These are phyloP conservation scores for Dendrobium nobile DNA, from an alignment of 106 monocot genomes.

Conservation along the genomic window DNA sequence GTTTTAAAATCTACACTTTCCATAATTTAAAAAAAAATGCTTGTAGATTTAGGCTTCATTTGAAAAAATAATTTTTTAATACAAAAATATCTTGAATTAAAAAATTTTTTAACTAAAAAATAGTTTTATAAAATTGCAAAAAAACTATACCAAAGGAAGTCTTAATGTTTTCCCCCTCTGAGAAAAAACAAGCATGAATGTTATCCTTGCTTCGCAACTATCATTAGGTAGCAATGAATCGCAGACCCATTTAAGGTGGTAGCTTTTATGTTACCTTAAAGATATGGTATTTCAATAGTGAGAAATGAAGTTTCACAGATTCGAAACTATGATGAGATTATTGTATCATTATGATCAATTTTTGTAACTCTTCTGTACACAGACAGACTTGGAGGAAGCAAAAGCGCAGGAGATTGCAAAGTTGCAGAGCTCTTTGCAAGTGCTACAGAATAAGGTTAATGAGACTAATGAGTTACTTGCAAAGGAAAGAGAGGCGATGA, in stretches of 20 bases:
- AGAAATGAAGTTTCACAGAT: neutral
- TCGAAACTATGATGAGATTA: neutral
- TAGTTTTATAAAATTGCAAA: too few species aligned
- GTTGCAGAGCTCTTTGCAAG: slow-evolving; percentile 57
- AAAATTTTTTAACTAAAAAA: too few species aligned
- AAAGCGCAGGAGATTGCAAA: slow-evolving; percentile 63
- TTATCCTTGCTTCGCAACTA: too few species aligned
- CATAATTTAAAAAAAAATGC: neutral
- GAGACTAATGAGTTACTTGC: slow-evolving; percentile 44
- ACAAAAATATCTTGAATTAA: too few species aligned
- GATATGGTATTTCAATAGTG: neutral
- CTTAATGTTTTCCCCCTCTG: neutral
- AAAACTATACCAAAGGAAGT: too few species aligned
- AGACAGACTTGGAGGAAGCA: slow-evolving; percentile 72
- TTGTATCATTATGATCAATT: neutral
- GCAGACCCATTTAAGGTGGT: neutral
- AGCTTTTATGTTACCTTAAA: neutral
- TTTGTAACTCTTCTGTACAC: slow-evolving; percentile 8
- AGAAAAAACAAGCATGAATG: neutral
- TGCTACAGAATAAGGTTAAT: slow-evolving; percentile 49
- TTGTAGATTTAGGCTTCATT: neutral
- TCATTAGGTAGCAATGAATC: neutral
- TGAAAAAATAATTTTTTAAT: too few species aligned
- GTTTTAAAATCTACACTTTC: slow-evolving; percentile 1
- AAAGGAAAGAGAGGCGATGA: slow-evolving; percentile 50